Percentiles rank a stretch among this genome's conserved stretches.
Evolutionary conservation across 805 yeast species (phyloP).

Genomic region (Maudiozyma saulgeensis): DNA sequence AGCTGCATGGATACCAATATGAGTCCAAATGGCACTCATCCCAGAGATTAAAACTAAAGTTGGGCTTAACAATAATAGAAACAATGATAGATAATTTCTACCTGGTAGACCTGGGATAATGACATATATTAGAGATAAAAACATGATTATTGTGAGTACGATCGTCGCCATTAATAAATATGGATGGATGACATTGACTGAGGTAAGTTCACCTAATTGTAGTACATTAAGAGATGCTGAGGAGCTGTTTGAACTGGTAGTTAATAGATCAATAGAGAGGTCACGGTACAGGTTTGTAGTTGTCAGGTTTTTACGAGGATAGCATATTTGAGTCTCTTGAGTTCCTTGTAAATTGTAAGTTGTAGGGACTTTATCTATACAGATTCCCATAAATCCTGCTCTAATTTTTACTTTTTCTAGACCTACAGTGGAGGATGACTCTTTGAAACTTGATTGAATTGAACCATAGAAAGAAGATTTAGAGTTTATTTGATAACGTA

Average conservation of each 20-base stretch:
- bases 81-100: conserved; percentile 20
- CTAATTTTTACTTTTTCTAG: conserved; percentile 36
- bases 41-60: conserved; percentile 46
- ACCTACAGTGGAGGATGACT: conserved; percentile 24
- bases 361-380: conserved; percentile 34
- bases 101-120: conserved; percentile 43
- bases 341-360: conserved; percentile 10
- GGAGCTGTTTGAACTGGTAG: conserved; percentile 15
- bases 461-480: conserved; percentile 35
- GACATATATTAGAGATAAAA: conserved; percentile 36
- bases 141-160: conserved; percentile 34
- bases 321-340: conserved; percentile 16
- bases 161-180: conserved; percentile 42
- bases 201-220: conserved; percentile 37
- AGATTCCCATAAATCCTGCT: conserved; percentile 50
- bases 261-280: conserved; percentile 20
- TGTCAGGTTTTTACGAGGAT: conserved; percentile 18
- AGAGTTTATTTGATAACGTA: conserved; percentile 40
- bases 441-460: conserved; percentile 31
- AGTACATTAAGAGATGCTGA: conserved; percentile 34
- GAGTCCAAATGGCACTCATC: conserved; percentile 54
- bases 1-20: conserved; percentile 44
- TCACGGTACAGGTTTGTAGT: conserved; percentile 18
- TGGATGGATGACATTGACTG: conserved; percentile 43
- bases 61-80: conserved; percentile 28